Evolutionary conservation across 2,329 filamentous ascomycete species (phyloP).

Genomic region (Leptographium galeiforme): DNA sequence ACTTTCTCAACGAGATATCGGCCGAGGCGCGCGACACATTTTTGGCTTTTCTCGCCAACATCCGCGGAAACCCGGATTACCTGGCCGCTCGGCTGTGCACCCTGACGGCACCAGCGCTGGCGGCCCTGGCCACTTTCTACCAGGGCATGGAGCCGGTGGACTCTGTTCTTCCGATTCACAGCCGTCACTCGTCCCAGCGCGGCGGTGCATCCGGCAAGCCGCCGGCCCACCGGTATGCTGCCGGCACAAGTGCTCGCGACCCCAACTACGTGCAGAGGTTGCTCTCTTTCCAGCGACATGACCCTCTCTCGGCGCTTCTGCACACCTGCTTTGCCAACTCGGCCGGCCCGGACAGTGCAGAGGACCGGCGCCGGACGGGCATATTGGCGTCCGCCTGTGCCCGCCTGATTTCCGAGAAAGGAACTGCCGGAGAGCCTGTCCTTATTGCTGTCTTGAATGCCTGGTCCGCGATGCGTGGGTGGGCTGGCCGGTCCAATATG

Average conservation of each 20-base stretch:
- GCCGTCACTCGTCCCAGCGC: constrained; percentile 29
- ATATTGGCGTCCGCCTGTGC: constrained; percentile 85
- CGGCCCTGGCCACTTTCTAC: constrained; percentile 64
- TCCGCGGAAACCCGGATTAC: constrained; percentile 80
- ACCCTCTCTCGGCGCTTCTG: constrained; percentile 71
- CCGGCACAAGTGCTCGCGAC: constrained; percentile 1
- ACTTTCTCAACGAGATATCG: constrained; percentile 62
- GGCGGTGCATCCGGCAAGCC: constrained; percentile 15
- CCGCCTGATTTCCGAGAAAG: constrained; percentile 64
- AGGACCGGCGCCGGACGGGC: constrained; percentile 66
- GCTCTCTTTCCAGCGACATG: constrained; percentile 77
- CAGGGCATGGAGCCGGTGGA: constrained; percentile 70
- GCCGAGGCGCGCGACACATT: constrained; percentile 61
- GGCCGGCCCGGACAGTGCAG: constrained; percentile 64
- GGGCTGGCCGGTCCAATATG: constrained; percentile 79
- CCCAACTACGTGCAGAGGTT: constrained; percentile 59
- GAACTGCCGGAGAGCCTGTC: constrained; percentile 64
- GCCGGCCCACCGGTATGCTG: neutral
- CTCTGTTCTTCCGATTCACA: constrained; percentile 63
- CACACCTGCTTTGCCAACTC: constrained; percentile 85
- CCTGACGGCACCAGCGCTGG: constrained; percentile 63
- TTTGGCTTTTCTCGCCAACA: constrained; percentile 63
- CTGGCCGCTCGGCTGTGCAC: constrained; percentile 68
- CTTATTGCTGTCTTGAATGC: constrained; percentile 75
- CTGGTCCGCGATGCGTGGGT: constrained; percentile 76